These are phyloP conservation scores for Mercurialis annua DNA, from an alignment of 345 rosid species.

Conservation along the genomic window DNA sequence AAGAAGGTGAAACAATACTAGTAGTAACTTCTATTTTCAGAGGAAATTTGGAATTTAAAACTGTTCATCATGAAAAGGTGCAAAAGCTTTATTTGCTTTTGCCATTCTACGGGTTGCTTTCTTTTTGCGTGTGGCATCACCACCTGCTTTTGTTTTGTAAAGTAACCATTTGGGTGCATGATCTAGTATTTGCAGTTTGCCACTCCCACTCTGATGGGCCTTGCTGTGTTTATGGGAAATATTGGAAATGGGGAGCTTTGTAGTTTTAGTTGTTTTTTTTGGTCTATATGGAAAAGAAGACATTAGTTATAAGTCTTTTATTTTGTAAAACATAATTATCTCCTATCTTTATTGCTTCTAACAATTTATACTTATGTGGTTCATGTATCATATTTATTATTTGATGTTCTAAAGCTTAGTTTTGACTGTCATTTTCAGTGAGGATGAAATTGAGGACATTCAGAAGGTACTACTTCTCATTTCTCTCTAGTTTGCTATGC, in stretches of 20 bases:
- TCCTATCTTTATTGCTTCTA: not conserved
- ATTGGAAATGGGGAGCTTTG: too few species aligned
- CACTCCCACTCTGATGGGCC: not conserved
- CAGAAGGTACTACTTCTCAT: slow-evolving; percentile 67
- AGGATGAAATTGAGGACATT: slow-evolving; percentile 98
- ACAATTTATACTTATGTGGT: not conserved
- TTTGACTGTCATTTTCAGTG: slow-evolving; percentile 47
- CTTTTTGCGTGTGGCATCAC: too few species aligned
- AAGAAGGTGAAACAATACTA: not conserved
- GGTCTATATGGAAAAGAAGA: not conserved
- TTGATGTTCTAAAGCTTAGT: slow-evolving; percentile 15
- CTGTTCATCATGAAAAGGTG: too few species aligned
- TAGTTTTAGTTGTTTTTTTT: not conserved
- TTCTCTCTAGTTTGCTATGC: slow-evolving; percentile 9
- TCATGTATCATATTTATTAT: not conserved
- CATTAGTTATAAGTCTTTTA: not conserved
- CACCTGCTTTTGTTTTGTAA: too few species aligned
- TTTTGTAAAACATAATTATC: not conserved
- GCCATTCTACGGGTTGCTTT: too few species aligned
- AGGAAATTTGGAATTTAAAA: not conserved
- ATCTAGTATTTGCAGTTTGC: not conserved
- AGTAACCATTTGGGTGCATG: not conserved
- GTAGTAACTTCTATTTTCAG: not conserved
- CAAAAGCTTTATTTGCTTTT: too few species aligned
- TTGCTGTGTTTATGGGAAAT: not conserved